phyloP scores from a whole-genome alignment of 2,329 filamentous ascomycete genomes.

The Orbilia oligospora region DNA sequence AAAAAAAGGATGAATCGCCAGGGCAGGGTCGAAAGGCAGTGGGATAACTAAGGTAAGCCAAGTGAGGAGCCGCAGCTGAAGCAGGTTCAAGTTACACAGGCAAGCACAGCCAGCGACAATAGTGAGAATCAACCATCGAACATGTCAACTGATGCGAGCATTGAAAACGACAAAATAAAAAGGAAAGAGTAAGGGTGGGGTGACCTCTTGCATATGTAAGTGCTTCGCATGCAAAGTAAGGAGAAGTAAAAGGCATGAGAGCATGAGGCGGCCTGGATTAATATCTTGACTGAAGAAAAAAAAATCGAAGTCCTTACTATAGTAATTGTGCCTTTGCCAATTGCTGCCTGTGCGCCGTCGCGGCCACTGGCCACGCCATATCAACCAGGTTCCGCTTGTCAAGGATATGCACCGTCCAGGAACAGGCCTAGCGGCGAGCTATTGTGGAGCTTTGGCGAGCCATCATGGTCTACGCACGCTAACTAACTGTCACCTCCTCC shows the following conservation, averaged over 20 bases:
- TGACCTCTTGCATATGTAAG: conserved; percentile 30
- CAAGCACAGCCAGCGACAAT: conserved; percentile 40
- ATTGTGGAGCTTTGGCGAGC: conserved; percentile 31
- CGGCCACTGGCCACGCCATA: conserved; percentile 43
- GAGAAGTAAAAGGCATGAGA: conserved; percentile 16
- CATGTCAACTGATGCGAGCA: conserved; percentile 5
- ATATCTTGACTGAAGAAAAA: conserved; percentile 50
- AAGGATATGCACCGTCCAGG: conserved; percentile 39
- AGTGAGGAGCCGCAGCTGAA: conserved; percentile 43
- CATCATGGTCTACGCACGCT: not conserved
- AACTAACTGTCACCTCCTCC: conserved; percentile 23
- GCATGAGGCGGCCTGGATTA: conserved; percentile 31
- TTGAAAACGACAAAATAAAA: conserved; percentile 11
- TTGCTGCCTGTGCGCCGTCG: conserved; percentile 27
- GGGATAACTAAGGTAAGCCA: conserved; percentile 21
- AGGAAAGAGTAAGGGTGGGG: conserved; percentile 20
- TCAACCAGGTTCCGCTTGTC: conserved; percentile 55
- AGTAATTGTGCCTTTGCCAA: no score
- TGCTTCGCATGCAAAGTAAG: not conserved
- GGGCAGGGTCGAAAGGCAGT: not conserved
- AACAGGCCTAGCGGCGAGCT: conserved; percentile 33
- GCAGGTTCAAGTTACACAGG: conserved; percentile 49
- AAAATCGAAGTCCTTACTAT: conserved; percentile 24
- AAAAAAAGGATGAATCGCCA: conserved; percentile 14
- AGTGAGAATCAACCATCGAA: conserved; percentile 23